Evolutionary conservation across 495 filamentous ascomycete genomes (phyloP), one percentile per base, ranked within the genome.

Genomic region (Stereocaulon alpinum): DNA sequence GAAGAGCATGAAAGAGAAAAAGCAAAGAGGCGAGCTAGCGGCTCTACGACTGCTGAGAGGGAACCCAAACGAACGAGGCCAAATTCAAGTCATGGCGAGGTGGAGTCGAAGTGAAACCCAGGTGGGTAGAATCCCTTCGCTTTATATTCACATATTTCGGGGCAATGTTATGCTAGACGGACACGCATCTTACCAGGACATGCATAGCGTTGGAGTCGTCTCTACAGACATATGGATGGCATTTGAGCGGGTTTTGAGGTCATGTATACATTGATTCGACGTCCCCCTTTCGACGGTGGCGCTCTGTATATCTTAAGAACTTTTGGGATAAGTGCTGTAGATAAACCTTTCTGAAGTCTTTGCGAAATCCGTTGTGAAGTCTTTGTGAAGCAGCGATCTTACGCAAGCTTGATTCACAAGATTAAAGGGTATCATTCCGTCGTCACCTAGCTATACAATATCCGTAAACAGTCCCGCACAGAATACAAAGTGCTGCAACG

Each of bases 1-100:
- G 67, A 67, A 43, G 77, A 80, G 53, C 72, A 79, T 43, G 74
- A 82, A 54, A 75, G 71, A 61, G 77, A 79, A 63, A 83, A 73
- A 65, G 76, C 71, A 72, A 83, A 70, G 73, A 68, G 34, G 71
- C 73, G 57, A 72, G 71, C 51, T 65, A 70, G 61, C 24, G 64
- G 58, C n/a, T 59, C 55, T 27, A 48, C 55, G 20, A 58, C 58
- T 14, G 34, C 54, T 24, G 66, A 68, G 43, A 49, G 65, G 20
- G 65, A 67, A 27, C 22, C 58, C 14, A 68, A 68, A 44, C 34
- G 63, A 47, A 18, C 44, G 24, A 54, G 66, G 24, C 58, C 63
- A 15, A 59, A 55, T 43, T 66, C 66, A 9, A 59, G 58, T 40
- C 63, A 61, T n/a, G 63, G 56, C 18, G 49, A 49, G 48, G 49